Percentiles rank a stretch among this genome's conserved stretches.
phyloP scores from a whole-genome alignment of 2,329 filamentous ascomycete species.

The Cladosporium sp. region DNA sequence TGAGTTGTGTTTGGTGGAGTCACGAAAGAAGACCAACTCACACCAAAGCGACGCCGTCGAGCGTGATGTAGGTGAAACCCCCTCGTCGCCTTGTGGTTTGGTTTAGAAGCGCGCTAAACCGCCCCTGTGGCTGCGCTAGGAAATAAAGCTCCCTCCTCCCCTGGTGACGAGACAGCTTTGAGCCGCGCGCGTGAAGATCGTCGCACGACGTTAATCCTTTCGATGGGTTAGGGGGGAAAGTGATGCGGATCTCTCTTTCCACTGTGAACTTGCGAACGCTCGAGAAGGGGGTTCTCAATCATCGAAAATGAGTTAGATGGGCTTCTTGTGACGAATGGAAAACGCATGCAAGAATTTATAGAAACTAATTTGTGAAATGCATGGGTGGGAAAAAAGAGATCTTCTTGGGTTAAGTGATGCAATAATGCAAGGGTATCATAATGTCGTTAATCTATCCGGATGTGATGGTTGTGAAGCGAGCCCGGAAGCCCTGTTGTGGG shows the following conservation, averaged over 20 bases:
- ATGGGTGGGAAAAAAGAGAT: too few relatives aligned
- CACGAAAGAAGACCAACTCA: not conserved
- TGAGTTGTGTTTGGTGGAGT: not conserved
- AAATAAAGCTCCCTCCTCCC: not conserved
- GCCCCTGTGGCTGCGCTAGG: constrained; percentile 10
- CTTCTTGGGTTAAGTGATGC: too few relatives aligned
- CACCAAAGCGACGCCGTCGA: not conserved
- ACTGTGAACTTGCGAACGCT: not conserved
- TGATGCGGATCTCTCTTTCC: too few relatives aligned
- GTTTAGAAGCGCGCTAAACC: constrained; percentile 1
- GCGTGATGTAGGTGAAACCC: constrained; percentile 1
- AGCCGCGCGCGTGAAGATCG: constrained; percentile 1
- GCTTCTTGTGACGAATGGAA: too few relatives aligned
- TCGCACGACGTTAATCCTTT: not conserved
- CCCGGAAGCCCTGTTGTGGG: too few relatives aligned
- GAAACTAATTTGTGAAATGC: too few relatives aligned
- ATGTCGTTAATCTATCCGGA: too few relatives aligned
- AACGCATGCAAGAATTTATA: too few relatives aligned
- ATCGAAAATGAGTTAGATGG: too few relatives aligned
- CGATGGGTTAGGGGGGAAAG: too few relatives aligned
- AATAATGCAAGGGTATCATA: too few relatives aligned
- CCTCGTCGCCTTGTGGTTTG: constrained; percentile 2
- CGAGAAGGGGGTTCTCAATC: not conserved
- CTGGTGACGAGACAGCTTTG: constrained; percentile 9
- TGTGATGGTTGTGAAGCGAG: too few relatives aligned